Percentiles rank a stretch among this genome's conserved stretches.
These are phyloP conservation scores for Diaporthe amygdali DNA, from an alignment of 2,329 filamentous ascomycete genomes.

Conservation along the genomic window DNA sequence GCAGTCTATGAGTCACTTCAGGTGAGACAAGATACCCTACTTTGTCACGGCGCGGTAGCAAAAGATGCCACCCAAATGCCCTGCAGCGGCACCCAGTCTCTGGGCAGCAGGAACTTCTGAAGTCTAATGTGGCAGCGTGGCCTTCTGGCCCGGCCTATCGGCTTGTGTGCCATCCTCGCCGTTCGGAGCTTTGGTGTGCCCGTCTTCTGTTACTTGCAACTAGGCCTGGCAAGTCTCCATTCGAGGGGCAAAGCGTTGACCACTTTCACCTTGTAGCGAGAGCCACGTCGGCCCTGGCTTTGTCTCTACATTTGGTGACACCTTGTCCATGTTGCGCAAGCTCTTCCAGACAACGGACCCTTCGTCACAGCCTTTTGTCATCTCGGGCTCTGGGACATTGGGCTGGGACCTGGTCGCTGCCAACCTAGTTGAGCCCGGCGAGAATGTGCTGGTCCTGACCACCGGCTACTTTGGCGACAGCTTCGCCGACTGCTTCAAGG, in stretches of 20 bases:
- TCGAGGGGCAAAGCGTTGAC: neutral
- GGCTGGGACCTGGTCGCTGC: constrained; percentile 97
- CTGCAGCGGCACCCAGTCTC: neutral
- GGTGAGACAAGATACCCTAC: constrained; percentile 53
- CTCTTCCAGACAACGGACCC: constrained; percentile 91
- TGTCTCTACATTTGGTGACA: constrained; percentile 89
- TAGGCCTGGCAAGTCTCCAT: constrained; percentile 5
- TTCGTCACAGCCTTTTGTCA: constrained; percentile 85
- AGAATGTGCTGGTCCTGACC: constrained; percentile 90
- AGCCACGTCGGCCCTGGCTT: constrained; percentile 91
- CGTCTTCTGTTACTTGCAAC: neutral
- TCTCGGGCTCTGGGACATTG: constrained; percentile 92
- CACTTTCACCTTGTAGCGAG: constrained; percentile 63
- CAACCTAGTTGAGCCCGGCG: constrained; percentile 87
- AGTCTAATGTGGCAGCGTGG: neutral
- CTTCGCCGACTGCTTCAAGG: constrained; percentile 89
- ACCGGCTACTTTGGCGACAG: constrained; percentile 97
- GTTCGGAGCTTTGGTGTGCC: neutral
- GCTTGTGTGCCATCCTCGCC: neutral
- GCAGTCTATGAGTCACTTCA: constrained; percentile 93
- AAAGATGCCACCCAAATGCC: neutral
- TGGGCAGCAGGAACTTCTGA: neutral
- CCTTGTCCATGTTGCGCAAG: constrained; percentile 84
- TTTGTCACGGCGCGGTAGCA: neutral
- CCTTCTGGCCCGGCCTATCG: neutral